Percentiles rank a stretch among this genome's conserved stretches.
Conservation (phyloP, 805 yeast species). For the Schwanniomyces sp. region DNA sequence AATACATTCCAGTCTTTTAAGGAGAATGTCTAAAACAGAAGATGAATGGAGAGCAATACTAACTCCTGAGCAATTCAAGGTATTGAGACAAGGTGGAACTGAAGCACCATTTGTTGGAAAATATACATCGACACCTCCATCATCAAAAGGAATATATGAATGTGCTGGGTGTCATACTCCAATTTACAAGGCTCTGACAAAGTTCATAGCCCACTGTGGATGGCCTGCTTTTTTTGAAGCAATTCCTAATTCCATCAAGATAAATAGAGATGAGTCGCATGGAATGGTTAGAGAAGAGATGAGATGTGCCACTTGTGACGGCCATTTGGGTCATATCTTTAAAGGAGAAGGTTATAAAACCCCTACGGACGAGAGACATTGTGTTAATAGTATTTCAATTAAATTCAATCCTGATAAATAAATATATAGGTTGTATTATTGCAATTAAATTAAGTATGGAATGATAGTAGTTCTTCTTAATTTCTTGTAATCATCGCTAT, state of each 20-base stretch:
- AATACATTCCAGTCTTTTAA: background rate
- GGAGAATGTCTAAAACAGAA: slow-evolving; percentile 37
- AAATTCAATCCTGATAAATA: slow-evolving; percentile 45
- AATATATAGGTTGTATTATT: background rate
- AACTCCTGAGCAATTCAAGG: slow-evolving; percentile 73
- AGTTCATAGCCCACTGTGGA: slow-evolving; percentile 91
- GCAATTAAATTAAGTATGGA: slow-evolving; percentile 61
- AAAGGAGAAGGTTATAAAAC: slow-evolving; percentile 88
- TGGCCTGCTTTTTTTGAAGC: slow-evolving; percentile 98
- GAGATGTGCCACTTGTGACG: slow-evolving; percentile 84
- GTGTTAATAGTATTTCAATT: slow-evolving; percentile 85
- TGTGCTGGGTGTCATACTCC: slow-evolving; percentile 90
- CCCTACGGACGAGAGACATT: slow-evolving; percentile 91
- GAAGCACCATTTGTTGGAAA: slow-evolving; percentile 68
- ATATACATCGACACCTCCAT: slow-evolving; percentile 52
- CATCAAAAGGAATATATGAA: slow-evolving; percentile 60
- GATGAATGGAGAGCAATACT: slow-evolving; percentile 80
- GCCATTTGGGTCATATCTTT: slow-evolving; percentile 95
- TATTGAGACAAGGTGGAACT: slow-evolving; percentile 73
- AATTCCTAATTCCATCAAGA: slow-evolving; percentile 70
- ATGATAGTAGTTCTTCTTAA: slow-evolving; percentile 69
- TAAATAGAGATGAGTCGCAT: slow-evolving; percentile 55
- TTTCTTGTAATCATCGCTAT: slow-evolving; percentile 78
- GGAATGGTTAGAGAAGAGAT: slow-evolving; percentile 91
- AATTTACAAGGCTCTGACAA: slow-evolving; percentile 73